phyloP scores from a whole-genome alignment of 768 basidiomycete genomes.

The Clitopilus hobsonii region DNA sequence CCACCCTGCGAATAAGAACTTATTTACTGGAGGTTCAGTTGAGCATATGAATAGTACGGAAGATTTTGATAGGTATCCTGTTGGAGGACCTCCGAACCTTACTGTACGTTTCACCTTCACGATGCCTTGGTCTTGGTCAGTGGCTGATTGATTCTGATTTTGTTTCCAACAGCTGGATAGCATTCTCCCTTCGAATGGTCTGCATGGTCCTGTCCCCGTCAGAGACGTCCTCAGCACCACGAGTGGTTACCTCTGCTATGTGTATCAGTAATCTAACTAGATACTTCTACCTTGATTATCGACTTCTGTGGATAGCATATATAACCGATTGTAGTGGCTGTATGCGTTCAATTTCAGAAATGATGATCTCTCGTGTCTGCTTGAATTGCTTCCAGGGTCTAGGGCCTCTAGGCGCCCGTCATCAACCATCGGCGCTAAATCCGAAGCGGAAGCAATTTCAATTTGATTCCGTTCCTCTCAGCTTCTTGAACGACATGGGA shows the following conservation, averaged over 20 bases:
- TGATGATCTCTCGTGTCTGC: too few species aligned
- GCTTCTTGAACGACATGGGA: too few species aligned
- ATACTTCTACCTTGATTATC: neutral
- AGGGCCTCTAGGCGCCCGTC: too few species aligned
- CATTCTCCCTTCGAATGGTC: neutral
- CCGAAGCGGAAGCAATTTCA: too few species aligned
- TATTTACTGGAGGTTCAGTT: neutral
- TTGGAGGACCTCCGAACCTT: neutral
- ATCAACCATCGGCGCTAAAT: too few species aligned
- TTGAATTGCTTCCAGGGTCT: too few species aligned
- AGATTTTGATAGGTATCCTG: neutral
- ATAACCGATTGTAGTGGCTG: too few species aligned
- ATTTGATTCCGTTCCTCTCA: too few species aligned
- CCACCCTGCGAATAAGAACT: neutral
- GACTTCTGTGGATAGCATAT: neutral
- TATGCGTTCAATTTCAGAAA: too few species aligned
- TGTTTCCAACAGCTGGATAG: neutral
- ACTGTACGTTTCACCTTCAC: neutral
- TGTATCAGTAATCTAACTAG: neutral
- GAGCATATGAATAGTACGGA: neutral
- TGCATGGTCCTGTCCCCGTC: neutral
- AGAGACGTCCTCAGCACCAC: neutral
- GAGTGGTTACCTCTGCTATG: neutral
- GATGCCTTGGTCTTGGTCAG: neutral
- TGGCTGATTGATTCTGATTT: neutral